phyloP scores from a whole-genome alignment of 129 eudicot species.

The Escallonia rubra region DNA sequence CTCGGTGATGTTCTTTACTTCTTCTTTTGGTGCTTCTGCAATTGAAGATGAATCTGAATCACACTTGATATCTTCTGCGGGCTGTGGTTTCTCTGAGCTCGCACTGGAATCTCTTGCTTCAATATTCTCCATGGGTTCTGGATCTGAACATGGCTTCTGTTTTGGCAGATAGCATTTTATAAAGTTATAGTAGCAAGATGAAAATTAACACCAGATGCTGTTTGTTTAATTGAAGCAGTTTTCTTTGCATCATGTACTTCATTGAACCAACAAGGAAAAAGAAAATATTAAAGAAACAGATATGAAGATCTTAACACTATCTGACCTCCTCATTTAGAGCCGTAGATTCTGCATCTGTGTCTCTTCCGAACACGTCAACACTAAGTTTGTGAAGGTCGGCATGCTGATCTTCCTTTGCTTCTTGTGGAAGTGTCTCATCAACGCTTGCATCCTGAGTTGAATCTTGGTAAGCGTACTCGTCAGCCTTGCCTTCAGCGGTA shows the following conservation, averaged over 20 bases:
- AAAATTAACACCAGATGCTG: too few species aligned
- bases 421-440: slow-evolving; percentile 4
- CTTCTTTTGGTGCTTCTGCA: slow-evolving; percentile 24
- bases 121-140: slow-evolving; percentile 12
- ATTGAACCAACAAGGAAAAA: too few species aligned
- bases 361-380: not conserved
- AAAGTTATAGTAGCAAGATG: too few species aligned
- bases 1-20: slow-evolving; percentile 6
- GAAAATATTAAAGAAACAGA: not conserved
- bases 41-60: slow-evolving; percentile 15
- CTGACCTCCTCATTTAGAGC: slow-evolving; percentile 19
- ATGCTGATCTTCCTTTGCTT: not conserved
- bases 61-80: slow-evolving; percentile 14
- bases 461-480: slow-evolving; percentile 2
- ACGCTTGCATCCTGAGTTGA: slow-evolving; percentile 5
- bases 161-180: not conserved
- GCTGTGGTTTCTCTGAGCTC: slow-evolving; percentile 3
- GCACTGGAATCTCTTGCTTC: slow-evolving; percentile 10
- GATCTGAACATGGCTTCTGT: slow-evolving; percentile 18
- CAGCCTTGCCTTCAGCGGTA: slow-evolving; percentile 6
- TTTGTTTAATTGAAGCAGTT: too few species aligned
- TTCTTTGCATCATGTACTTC: too few species aligned
- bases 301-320: not conserved
- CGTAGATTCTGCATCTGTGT: slow-evolving; percentile 11
- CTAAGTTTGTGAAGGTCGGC: slow-evolving; percentile 6